phyloP scores from a whole-genome alignment of 192 early-diverging fungal species.

The Entomortierella chlamydospora region DNA sequence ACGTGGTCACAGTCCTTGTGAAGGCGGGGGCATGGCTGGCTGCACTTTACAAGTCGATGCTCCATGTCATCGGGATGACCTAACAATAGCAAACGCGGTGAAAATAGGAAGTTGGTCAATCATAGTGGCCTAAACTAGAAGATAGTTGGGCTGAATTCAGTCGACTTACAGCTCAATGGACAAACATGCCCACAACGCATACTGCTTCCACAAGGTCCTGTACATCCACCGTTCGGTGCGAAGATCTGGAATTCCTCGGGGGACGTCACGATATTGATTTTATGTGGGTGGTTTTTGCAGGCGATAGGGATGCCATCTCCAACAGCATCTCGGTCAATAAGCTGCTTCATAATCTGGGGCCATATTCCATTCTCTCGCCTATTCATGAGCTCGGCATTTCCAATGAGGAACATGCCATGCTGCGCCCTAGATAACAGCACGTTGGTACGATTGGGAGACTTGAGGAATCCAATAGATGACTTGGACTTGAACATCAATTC shows the following conservation, averaged over 20 bases:
- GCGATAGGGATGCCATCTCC: constrained; percentile 57
- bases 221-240: constrained; percentile 69
- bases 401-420: constrained; percentile 72
- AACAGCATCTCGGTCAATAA: constrained; percentile 39
- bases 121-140: too few species aligned
- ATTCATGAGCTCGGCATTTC: constrained; percentile 56
- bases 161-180: constrained; percentile 50
- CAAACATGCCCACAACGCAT: constrained; percentile 65
- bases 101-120: background rate
- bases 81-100: too few species aligned
- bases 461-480: constrained; percentile 64
- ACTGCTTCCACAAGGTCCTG: constrained; percentile 38
- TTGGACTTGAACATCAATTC: background rate
- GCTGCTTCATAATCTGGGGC: constrained; percentile 53
- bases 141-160: background rate
- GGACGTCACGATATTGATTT: constrained; percentile 18
- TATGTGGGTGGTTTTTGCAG: constrained; percentile 62
- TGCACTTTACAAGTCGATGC: constrained; percentile 56
- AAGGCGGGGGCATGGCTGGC: constrained; percentile 57
- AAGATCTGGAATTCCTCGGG: constrained; percentile 44
- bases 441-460: constrained; percentile 66
- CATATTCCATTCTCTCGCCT: constrained; percentile 49
- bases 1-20: constrained; percentile 56
- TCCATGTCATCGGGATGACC: constrained; percentile 64
- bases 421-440: constrained; percentile 68